phyloP scores from a whole-genome alignment of 2,329 filamentous ascomycete genomes.

The Scedosporium dehoogii region DNA sequence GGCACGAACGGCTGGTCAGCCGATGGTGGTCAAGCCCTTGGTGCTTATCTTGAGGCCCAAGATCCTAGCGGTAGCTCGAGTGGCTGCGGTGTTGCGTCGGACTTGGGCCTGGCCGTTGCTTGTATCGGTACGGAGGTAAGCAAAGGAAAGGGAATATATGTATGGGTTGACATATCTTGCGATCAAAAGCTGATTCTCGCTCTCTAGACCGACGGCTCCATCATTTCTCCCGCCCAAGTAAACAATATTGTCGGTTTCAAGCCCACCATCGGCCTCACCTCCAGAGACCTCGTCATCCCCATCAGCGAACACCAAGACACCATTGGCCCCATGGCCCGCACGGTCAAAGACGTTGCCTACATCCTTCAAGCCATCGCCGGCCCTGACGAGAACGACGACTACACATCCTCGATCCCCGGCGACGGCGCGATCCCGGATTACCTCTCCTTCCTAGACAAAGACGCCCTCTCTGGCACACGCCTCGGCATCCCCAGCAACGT shows the following conservation, averaged over 20 bases:
- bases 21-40: conserved; percentile 50
- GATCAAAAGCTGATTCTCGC: conserved; percentile 18
- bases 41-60: conserved; percentile 49
- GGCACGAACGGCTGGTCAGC: conserved; percentile 55
- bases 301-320: conserved; percentile 56
- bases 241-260: conserved; percentile 62
- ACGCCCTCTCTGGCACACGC: conserved; percentile 43
- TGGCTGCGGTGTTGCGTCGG: conserved; percentile 49
- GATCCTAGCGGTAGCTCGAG: conserved; percentile 52
- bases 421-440: conserved; percentile 42
- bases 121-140: conserved; percentile 52
- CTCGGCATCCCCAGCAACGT: conserved; percentile 55
- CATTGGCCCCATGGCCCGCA: conserved; percentile 54
- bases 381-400: conserved; percentile 49
- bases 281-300: conserved; percentile 53
- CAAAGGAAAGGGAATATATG: conserved; percentile 31
- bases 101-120: conserved; percentile 49
- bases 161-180: too few species aligned
- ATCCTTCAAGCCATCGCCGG: conserved; percentile 55
- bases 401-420: conserved; percentile 49
- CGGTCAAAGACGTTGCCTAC: conserved; percentile 54
- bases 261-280: conserved; percentile 57
- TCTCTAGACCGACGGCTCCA: conserved; percentile 54
- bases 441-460: conserved; percentile 42
- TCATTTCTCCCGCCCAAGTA: conserved; percentile 40